Evolutionary conservation across 345 rosid genomes (phyloP), one percentile per base, ranked within the genome.

Genomic region (Lumnitzera littorea): DNA sequence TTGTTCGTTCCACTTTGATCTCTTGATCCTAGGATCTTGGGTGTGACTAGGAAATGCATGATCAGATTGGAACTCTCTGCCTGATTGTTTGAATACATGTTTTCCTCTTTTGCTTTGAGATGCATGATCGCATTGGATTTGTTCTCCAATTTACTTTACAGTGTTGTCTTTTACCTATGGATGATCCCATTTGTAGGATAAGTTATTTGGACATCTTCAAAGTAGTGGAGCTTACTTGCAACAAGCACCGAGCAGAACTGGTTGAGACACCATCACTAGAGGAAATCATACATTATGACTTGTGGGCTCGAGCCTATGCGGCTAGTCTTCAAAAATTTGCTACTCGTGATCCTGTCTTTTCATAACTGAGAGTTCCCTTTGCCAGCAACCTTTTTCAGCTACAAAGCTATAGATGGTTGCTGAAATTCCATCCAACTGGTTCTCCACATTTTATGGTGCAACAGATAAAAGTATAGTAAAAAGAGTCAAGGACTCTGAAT

Each of bases 281-380:
- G 73, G 99, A 94, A 68, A 94, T 94, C 25, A 48, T 88, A 63
- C 95, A 94, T 53, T 90, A 80, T 20, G 97, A 94, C 76, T 73
- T 68, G 77, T 94, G 99, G 99, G 99, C 99, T 3, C 78, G 97
- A 58, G 85, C 76, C 6, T 86, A 81, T 54, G 92, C 95, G 4
- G 82, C 83, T 8, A 66, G 41, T 67, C 53, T 94, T 68, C 80
- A 77, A 53, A 71, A 16, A 13, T 57, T 84, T 20, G 70, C 85
- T 1, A 74, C 75, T 61, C 74, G 57, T 43, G 84, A 72, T 24
- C 95, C 91, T 9, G 87, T 72, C 53, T 73, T 70, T 25, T 78
- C 78, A 24, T 78, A 70, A 78, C 56, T 2, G 50, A 46, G 55
- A 15, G 13, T 50, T 36, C 10, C 43, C 43, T 15, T 14, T 63